Conservation (phyloP, 208 protist species). For the Trypanosoma cruzi region DNA sequence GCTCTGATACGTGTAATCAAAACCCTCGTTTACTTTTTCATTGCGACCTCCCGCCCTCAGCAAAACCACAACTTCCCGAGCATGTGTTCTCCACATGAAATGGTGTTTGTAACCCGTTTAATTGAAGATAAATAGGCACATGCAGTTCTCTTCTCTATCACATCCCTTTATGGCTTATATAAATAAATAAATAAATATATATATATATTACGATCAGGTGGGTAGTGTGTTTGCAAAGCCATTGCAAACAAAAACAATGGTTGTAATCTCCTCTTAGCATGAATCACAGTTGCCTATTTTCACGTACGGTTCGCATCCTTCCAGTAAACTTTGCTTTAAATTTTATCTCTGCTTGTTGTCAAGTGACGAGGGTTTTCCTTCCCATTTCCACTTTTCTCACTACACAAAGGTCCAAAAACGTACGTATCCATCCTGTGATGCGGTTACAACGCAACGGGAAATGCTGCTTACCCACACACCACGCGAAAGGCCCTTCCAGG, state of each 20-base stretch:
- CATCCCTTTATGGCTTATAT: not conserved
- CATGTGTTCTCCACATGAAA: no score
- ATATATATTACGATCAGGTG: constrained; percentile 8
- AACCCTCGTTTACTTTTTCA: no score
- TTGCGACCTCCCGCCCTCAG: no score
- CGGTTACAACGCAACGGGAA: constrained; percentile 62
- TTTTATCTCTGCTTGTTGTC: no score
- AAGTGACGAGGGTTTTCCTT: no score
- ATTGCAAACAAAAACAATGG: not conserved
- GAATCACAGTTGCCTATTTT: no score
- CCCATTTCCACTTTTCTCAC: not conserved
- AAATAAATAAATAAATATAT: constrained; percentile 24
- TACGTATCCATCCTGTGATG: constrained; percentile 76
- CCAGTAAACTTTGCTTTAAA: no score
- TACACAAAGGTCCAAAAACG: constrained; percentile 87
- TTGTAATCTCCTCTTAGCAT: no score
- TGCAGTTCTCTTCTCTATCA: not conserved
- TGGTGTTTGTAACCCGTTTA: no score
- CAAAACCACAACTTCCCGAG: no score
- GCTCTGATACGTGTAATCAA: no score
- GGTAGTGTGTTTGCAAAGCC: not conserved
- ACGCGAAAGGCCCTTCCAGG: constrained; percentile 78
- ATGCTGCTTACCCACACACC: constrained; percentile 61
- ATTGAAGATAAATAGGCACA: not conserved
- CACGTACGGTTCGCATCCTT: no score